These are phyloP conservation scores for Colletotrichum lindemuthianum DNA, from an alignment of 2,329 filamentous ascomycete species.

Conservation along the genomic window DNA sequence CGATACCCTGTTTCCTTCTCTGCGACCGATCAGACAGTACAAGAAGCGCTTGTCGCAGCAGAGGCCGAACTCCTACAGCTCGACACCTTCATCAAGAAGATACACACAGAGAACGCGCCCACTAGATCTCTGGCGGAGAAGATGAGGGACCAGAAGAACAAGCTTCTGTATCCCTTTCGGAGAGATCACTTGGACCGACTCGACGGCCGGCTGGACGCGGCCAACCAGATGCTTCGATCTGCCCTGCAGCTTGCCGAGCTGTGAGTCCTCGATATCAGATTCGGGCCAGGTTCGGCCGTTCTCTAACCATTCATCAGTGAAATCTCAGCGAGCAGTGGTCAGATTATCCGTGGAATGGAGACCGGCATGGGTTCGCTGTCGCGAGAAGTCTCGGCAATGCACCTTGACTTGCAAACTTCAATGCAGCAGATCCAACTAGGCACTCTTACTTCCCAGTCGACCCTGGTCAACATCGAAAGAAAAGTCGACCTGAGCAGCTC, in stretches of 20 bases:
- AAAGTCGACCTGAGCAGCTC: neutral
- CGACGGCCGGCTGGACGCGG: neutral
- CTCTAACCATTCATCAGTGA: neutral
- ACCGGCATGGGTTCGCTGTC: neutral
- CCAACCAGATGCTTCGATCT: neutral
- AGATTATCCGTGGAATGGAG: neutral
- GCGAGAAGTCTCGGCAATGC: neutral
- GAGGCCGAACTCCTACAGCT: neutral
- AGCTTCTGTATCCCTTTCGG: neutral
- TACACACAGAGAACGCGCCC: neutral
- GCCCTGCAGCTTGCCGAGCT: neutral
- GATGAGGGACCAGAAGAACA: neutral
- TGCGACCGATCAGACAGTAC: fast-evolving
- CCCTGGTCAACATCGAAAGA: neutral
- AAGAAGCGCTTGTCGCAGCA: neutral
- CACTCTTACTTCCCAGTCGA: neutral
- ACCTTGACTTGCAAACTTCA: neutral
- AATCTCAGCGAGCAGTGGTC: neutral
- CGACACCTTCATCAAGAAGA: neutral
- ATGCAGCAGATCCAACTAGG: slow-evolving; percentile 15
- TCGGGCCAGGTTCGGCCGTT: neutral
- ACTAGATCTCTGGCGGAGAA: neutral
- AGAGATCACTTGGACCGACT: slow-evolving; percentile 1
- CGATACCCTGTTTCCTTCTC: fast-evolving
- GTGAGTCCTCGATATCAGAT: neutral